A percentile compares a stretch with the other conserved stretches of the same genome.
Evolutionary conservation across 1,284 basidiomycete genomes (phyloP).

Genomic region (Entoloma clypeatum): DNA sequence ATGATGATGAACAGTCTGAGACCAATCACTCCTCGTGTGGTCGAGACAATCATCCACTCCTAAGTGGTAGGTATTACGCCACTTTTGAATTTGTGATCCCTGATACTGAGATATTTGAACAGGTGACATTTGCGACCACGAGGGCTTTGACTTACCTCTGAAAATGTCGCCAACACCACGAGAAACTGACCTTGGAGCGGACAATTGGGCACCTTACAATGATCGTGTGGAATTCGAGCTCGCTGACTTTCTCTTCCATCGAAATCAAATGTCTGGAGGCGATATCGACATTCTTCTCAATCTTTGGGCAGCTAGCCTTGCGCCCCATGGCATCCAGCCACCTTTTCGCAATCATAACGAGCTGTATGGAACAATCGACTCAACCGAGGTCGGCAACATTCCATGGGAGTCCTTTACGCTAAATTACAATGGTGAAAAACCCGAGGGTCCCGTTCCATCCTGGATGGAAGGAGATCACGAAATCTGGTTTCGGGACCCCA

Average conservation of each 20-base stretch:
- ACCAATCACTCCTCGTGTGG: too few relatives aligned
- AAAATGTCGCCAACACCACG: too few relatives aligned
- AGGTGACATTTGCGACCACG: too few relatives aligned
- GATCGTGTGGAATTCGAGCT: constrained; percentile 9
- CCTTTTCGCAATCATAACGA: constrained; percentile 7
- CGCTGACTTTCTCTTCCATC: constrained; percentile 5
- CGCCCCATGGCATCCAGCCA: neutral
- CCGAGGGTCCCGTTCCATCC: constrained; percentile 14
- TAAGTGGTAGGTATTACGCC: too few relatives aligned
- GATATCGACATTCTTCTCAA: constrained; percentile 11
- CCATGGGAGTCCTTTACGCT: constrained; percentile 14
- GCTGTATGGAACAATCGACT: constrained; percentile 12
- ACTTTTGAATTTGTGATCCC: too few relatives aligned
- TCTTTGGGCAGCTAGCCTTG: neutral
- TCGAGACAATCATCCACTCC: too few relatives aligned
- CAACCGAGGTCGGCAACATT: constrained; percentile 2
- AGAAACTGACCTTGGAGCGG: too few relatives aligned
- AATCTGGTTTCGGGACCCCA: constrained; percentile 33
- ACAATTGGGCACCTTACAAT: too few relatives aligned
- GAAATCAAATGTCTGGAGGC: constrained; percentile 7
- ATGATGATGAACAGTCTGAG: too few relatives aligned
- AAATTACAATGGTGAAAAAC: constrained; percentile 4
- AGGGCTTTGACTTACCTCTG: too few relatives aligned
- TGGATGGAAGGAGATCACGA: constrained; percentile 38
- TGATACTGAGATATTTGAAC: too few relatives aligned